A percentile compares a stretch with the other conserved stretches of the same genome.
Conservation (phyloP, 805 yeast genomes). For the Candida oleophila region DNA sequence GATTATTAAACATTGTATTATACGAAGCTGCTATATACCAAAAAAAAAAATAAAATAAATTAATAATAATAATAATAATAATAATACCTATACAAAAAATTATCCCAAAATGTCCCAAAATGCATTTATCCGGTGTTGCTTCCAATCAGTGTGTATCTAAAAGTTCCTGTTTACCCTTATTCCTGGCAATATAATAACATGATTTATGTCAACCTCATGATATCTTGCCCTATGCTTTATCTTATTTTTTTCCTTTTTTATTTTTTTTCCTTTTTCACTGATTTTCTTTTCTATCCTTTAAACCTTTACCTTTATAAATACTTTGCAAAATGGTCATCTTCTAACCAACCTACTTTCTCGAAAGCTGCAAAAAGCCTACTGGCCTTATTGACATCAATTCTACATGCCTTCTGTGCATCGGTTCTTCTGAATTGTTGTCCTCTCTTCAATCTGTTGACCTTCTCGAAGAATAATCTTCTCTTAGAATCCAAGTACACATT, state of each 20-base stretch:
- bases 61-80: no score
- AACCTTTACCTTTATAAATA: conserved; percentile 8
- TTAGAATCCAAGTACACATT: conserved; percentile 68
- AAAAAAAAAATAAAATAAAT: no score
- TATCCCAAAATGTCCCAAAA: not conserved
- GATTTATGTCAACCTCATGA: not conserved
- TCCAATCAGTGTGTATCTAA: not conserved
- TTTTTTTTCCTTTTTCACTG: not conserved
- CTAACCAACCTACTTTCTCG: conserved; percentile 89
- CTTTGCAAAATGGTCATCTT: conserved; percentile 65
- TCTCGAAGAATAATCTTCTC: conserved; percentile 84
- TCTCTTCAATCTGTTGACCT: conserved; percentile 68
- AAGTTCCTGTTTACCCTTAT: not conserved
- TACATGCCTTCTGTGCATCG: conserved; percentile 96
- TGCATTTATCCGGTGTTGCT: not conserved
- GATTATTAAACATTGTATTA: not conserved
- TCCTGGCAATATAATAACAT: not conserved
- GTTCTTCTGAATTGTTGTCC: conserved; percentile 89
- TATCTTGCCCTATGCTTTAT: not conserved
- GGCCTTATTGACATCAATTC: conserved; percentile 96
- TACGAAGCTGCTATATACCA: not conserved
- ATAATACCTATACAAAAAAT: not conserved
- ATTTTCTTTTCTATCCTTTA: not conserved
- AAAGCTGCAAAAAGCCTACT: conserved; percentile 86
- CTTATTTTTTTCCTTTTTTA: not conserved